Evolutionary conservation across 2,329 filamentous ascomycete species (phyloP).

Genomic region (Penicillium sp.): DNA sequence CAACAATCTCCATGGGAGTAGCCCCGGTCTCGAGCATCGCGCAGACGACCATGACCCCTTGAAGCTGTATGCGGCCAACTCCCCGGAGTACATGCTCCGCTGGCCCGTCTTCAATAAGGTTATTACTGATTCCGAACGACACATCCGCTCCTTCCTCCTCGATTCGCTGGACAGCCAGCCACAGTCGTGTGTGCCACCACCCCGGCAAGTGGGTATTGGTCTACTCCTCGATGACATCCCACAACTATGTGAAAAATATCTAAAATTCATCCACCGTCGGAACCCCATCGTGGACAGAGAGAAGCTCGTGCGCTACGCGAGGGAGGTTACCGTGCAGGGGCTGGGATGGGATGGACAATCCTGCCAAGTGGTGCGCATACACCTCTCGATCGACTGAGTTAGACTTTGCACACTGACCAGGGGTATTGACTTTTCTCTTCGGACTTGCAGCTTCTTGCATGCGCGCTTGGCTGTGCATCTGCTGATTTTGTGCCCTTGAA

Average conservation of each 20-base stretch:
- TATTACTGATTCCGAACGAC: conserved; percentile 24
- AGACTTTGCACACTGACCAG: not conserved
- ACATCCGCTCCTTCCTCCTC: conserved; percentile 27
- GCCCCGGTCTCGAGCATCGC: conserved; percentile 17
- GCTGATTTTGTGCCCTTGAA: conserved; percentile 18
- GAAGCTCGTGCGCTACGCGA: conserved; percentile 23
- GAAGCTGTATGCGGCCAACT: conserved; percentile 25
- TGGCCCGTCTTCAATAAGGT: conserved; percentile 27
- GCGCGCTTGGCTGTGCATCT: conserved; percentile 24
- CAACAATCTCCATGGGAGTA: conserved; percentile 7
- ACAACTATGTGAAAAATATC: conserved; percentile 20
- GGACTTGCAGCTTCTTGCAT: conserved; percentile 22
- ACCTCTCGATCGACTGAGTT: not conserved
- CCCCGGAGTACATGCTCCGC: conserved; percentile 26
- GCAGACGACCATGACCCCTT: conserved; percentile 22
- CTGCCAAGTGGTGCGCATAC: conserved; percentile 28
- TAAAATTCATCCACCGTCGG: conserved; percentile 20
- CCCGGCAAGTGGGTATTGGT: conserved; percentile 17
- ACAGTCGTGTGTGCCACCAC: conserved; percentile 6
- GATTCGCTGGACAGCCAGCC: conserved; percentile 23
- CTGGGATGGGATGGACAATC: conserved; percentile 28
- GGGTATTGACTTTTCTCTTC: conserved; percentile 1
- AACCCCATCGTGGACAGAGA: conserved; percentile 26
- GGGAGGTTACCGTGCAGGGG: conserved; percentile 26
- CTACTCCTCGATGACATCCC: conserved; percentile 23